Evolutionary conservation across 1,284 basidiomycete species (phyloP), one percentile per base, ranked within the genome.

Genomic region (Naganishia sp.): DNA sequence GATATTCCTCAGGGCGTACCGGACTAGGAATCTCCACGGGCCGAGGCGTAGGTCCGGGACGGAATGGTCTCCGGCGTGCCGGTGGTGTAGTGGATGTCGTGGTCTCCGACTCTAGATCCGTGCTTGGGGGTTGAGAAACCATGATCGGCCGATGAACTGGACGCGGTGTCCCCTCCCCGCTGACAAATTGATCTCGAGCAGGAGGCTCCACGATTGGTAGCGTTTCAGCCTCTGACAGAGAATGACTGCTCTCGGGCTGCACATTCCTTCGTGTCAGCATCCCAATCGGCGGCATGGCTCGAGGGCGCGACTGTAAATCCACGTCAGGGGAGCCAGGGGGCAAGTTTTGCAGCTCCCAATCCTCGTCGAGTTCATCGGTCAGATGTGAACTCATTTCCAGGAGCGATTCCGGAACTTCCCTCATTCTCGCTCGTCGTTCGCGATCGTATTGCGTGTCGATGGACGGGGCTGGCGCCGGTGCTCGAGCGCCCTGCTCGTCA

Each of bases 1-100:
- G 66, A 45, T 67, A 42, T 17, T 47, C 58, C 31, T 57, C 71
- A 2, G 71, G 71, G 42, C 71, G 67, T 46, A 80, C 74, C 15
- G 79, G 79, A 28, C 77, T 77, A 21, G 79, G 79, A 21, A 78
- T 60, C 68, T 75, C 71, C 47, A 80, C 70, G n/a, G 72, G 73
- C 43, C 70, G 71, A 61, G 77, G 77, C 25, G 73, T 62, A 5
- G 76, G 75, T 18, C 67, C 56, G 7, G 64, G 67, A 23, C 53
- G 57, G 41, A 63, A 60, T 3, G 32, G 62, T 49, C 63, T 32
- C 28, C 49, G 67, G 28, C 68, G 69, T 28, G 68, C 54, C 0
- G 58, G 51, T 1, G 58, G 58, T 41, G 58, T 42, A 18, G 58
- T 61, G 7, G 58, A 61, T 9, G 47, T 51, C 2, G 47, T 42